Conservation (phyloP, 176 grass and related monocot genomes). For the Aegilops umbellulata region DNA sequence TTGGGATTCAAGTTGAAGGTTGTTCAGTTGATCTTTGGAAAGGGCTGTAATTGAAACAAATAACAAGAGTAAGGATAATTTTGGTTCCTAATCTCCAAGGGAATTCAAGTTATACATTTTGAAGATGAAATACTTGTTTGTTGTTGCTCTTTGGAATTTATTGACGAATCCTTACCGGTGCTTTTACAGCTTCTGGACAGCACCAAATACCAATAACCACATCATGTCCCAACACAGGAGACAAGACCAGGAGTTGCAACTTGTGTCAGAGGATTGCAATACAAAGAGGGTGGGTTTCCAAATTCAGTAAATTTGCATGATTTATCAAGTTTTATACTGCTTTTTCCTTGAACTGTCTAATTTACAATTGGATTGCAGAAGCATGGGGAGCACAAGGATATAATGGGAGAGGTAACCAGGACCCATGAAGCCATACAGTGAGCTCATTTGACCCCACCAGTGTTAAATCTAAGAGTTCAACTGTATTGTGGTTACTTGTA, state of each 20-base stretch:
- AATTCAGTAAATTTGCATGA: neutral
- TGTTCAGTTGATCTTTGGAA: constrained; percentile 1
- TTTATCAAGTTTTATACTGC: constrained; percentile 13
- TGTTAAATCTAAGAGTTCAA: constrained; percentile 8
- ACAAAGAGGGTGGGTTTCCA: constrained; percentile 60
- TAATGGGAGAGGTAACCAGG: constrained; percentile 89
- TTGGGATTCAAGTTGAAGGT: neutral
- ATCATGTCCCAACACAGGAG: constrained; percentile 55
- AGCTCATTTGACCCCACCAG: constrained; percentile 23
- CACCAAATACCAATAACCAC: constrained; percentile 56
- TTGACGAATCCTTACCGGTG: neutral
- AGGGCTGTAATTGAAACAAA: neutral
- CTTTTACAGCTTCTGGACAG: constrained; percentile 64
- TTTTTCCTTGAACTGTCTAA: constrained; percentile 4
- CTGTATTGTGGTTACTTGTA: constrained; percentile 15
- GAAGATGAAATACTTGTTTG: neutral
- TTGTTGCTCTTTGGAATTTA: constrained; percentile 8
- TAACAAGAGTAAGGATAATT: neutral
- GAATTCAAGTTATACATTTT: neutral
- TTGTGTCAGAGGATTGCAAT: constrained; percentile 60
- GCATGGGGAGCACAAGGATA: constrained; percentile 64
- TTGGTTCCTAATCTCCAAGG: neutral
- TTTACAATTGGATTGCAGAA: constrained; percentile 54
- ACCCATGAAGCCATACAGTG: constrained; percentile 95
- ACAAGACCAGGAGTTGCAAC: constrained; percentile 67